Conservation (phyloP, 495 filamentous ascomycete genomes). For the Hyphodiscus hymeniophilus region DNA sequence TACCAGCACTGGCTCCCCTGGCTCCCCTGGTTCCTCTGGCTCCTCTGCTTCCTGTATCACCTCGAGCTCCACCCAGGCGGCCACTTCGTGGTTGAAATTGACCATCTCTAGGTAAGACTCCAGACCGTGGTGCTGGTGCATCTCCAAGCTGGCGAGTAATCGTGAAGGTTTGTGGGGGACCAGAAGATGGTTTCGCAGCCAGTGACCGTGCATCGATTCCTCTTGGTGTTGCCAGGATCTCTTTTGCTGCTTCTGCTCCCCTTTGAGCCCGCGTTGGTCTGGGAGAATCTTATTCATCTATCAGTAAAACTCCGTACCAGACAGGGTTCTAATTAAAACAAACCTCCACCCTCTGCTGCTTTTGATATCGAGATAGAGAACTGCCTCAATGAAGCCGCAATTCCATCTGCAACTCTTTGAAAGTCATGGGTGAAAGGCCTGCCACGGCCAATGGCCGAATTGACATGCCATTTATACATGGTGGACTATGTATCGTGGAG, state of each 20-base stretch:
- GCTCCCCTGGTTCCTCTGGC: not conserved
- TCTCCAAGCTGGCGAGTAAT: conserved; percentile 8
- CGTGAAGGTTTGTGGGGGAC: conserved; percentile 13
- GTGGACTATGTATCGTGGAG: conserved; percentile 7
- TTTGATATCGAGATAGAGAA: conserved; percentile 29
- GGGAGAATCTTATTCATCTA: conserved; percentile 4
- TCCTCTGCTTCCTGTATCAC: conserved; percentile 33
- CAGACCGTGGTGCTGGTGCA: not conserved
- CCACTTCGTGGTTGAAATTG: conserved; percentile 41
- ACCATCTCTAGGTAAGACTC: not conserved
- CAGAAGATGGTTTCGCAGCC: conserved; percentile 20
- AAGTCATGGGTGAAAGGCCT: conserved; percentile 25
- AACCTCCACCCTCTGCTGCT: conserved; percentile 12
- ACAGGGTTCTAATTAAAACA: too few species aligned
- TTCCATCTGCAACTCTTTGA: conserved; percentile 30
- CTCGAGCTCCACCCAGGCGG: conserved; percentile 34
- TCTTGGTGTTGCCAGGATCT: conserved; percentile 7
- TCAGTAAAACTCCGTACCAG: too few species aligned
- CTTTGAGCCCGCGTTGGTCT: conserved; percentile 8
- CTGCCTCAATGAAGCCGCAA: conserved; percentile 31
- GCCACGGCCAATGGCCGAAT: conserved; percentile 22
- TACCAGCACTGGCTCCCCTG: not conserved
- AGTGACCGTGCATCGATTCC: conserved; percentile 20
- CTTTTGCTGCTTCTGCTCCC: conserved; percentile 13
- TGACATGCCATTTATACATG: conserved; percentile 28